These are phyloP conservation scores for Coix lacrymajobi DNA, from an alignment of 176 grass and related monocot genomes.

Conservation along the genomic window DNA sequence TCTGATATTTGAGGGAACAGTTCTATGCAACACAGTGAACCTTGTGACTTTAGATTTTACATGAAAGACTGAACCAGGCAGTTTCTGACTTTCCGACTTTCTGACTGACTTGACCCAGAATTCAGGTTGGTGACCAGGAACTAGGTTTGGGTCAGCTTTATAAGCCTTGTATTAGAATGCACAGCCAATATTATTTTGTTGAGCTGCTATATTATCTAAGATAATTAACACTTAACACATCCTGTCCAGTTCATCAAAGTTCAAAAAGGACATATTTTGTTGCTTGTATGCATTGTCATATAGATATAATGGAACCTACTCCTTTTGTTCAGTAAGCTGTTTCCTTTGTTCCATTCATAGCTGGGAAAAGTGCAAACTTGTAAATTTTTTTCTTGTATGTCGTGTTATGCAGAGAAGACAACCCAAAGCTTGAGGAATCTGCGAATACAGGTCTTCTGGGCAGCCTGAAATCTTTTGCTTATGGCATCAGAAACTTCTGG, in stretches of 20 bases:
- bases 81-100: too few species aligned
- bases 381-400: slow-evolving; percentile 11
- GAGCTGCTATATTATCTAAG: not conserved
- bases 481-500: slow-evolving; percentile 66
- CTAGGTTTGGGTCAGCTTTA: not conserved
- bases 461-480: slow-evolving; percentile 61
- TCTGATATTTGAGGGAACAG: not conserved
- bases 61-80: slow-evolving; percentile 2
- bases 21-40: not conserved
- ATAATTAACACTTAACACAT: not conserved
- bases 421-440: slow-evolving; percentile 16
- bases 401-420: slow-evolving; percentile 40
- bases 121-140: not conserved
- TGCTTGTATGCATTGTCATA: not conserved
- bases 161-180: not conserved
- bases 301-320: not conserved
- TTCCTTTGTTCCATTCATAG: not conserved
- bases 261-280: not conserved
- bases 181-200: slow-evolving; percentile 1
- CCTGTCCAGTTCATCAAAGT: not conserved
- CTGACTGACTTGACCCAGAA: not conserved
- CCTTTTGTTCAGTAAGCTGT: slow-evolving; percentile 27
- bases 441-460: slow-evolving; percentile 34
- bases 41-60: not conserved
- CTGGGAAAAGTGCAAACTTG: not conserved